Conservation (phyloP, 148 eudicot genomes). For the Rhododendron ferrugineum region DNA sequence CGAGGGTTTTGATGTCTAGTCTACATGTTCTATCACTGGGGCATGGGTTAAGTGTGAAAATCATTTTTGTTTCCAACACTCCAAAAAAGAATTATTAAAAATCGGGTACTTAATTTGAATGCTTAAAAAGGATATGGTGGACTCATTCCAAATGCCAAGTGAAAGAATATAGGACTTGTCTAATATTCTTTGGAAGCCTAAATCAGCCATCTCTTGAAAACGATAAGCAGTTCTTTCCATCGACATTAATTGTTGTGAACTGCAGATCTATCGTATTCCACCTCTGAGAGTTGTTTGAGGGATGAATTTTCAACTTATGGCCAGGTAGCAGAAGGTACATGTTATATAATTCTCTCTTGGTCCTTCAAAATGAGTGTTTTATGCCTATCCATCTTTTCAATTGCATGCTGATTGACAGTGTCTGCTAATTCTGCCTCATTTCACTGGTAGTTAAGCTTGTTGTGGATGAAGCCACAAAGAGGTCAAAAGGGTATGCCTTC, state of each 20-base stretch:
- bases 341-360: neutral
- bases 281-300: constrained; percentile 27
- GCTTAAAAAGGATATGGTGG: neutral
- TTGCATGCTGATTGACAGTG: neutral
- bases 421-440: constrained; percentile 1
- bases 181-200: neutral
- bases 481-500: constrained; percentile 44
- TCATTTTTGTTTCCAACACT: neutral
- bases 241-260: neutral
- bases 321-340: constrained; percentile 38
- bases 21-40: neutral
- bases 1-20: neutral
- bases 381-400: neutral
- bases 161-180: neutral
- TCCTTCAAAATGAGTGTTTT: neutral
- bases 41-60: neutral
- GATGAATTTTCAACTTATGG: constrained; percentile 41
- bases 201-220: neutral
- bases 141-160: neutral
- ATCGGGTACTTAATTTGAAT: neutral
- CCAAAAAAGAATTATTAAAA: neutral
- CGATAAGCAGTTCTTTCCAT: neutral
- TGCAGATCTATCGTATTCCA: constrained; percentile 36
- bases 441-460: constrained; percentile 28
- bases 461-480: constrained; percentile 28